A percentile compares a stretch with the other conserved stretches of the same genome.
Conservation (phyloP, 2,329 filamentous ascomycete species). For the Geosmithia flava region DNA sequence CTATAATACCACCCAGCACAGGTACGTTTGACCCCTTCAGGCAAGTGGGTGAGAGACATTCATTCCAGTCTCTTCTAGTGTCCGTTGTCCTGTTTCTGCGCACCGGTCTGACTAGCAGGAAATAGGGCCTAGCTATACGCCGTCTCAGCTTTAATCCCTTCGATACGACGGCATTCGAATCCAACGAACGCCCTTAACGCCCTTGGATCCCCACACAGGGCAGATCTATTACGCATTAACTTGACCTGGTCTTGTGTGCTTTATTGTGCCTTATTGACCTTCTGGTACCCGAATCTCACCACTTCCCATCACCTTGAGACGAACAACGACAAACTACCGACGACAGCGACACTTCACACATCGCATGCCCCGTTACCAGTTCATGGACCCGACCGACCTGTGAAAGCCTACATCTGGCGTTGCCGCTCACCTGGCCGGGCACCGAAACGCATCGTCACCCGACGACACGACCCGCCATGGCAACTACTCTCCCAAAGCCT, state of each 20-base stretch:
- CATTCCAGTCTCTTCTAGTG: neutral
- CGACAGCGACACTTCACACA: neutral
- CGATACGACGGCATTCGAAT: neutral
- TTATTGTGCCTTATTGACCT: neutral
- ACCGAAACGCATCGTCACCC: neutral
- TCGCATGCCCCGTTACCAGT: neutral
- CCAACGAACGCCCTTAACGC: neutral
- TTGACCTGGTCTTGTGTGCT: neutral
- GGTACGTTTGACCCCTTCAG: neutral
- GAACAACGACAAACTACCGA: neutral
- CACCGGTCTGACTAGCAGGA: neutral
- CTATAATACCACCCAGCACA: neutral
- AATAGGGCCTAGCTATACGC: neutral
- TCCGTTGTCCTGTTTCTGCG: neutral
- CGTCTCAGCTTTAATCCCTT: neutral
- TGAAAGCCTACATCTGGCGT: neutral
- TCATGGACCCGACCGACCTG: neutral
- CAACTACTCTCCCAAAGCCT: conserved; percentile 52
- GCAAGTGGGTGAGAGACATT: neutral
- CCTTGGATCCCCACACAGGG: neutral
- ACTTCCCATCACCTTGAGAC: neutral
- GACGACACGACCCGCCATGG: conserved; percentile 1
- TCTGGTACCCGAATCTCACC: neutral
- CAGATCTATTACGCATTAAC: neutral
- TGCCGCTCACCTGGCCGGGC: neutral